Evolutionary conservation across 345 rosid genomes (phyloP).

Genomic region (Brassica cretica): DNA sequence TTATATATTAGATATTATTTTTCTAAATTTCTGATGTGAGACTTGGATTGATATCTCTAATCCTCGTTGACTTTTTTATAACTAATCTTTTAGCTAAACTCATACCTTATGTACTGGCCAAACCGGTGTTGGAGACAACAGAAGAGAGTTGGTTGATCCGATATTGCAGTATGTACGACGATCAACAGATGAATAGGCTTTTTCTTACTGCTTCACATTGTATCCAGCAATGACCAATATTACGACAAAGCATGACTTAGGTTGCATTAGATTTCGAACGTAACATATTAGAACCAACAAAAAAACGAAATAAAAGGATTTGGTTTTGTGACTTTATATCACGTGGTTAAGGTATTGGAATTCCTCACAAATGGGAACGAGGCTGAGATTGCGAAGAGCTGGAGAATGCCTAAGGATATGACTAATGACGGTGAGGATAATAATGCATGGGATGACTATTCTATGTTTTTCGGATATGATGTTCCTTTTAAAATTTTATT

Average conservation of each 20-base stretch:
- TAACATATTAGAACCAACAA: background rate
- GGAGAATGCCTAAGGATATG: slow-evolving; percentile 69
- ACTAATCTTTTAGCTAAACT: background rate
- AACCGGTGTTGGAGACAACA: slow-evolving; percentile 70
- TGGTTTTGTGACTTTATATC: no score
- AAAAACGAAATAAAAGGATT: no score
- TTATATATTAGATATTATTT: no score
- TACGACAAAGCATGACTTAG: slow-evolving; percentile 89
- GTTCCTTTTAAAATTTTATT: slow-evolving; percentile 47
- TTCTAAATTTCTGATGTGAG: no score
- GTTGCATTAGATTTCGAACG: slow-evolving; percentile 34
- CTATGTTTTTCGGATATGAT: slow-evolving; percentile 72
- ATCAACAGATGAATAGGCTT: slow-evolving; percentile 64
- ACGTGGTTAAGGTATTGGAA: no score
- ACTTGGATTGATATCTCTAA: no score
- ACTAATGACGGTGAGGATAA: slow-evolving; percentile 19
- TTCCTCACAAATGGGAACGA: slow-evolving; percentile 42
- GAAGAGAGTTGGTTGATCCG: slow-evolving; percentile 63
- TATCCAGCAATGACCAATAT: slow-evolving; percentile 68
- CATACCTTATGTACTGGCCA: slow-evolving; percentile 48
- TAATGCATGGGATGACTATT: slow-evolving; percentile 69
- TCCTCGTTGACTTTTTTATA: background rate
- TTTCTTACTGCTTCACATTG: slow-evolving; percentile 75
- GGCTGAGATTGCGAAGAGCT: slow-evolving; percentile 55
- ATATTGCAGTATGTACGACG: slow-evolving; percentile 56